phyloP scores from a whole-genome alignment of 2,329 filamentous ascomycete genomes.

The Cyphellophora attinorum region DNA sequence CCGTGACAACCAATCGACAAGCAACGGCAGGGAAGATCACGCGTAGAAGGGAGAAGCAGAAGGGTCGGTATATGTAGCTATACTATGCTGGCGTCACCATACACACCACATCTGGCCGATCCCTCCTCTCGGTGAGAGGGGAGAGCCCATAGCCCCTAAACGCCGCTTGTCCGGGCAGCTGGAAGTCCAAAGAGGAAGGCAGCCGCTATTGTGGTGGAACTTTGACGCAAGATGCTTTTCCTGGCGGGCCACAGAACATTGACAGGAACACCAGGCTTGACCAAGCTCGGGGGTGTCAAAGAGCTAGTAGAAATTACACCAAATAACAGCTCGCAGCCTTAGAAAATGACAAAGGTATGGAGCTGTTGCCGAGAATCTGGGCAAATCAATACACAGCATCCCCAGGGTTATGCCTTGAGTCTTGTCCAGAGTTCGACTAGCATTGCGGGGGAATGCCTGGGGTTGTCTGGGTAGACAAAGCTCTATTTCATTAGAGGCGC shows the following conservation, averaged over 20 bases:
- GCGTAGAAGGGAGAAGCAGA: constrained; percentile 4
- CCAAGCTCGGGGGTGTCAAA: constrained; percentile 4
- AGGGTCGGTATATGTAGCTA: constrained; percentile 5
- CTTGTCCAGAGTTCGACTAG: background rate
- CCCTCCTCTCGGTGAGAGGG: constrained; percentile 17
- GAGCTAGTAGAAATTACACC: constrained; percentile 8
- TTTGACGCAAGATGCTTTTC: constrained; percentile 2
- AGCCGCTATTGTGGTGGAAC: constrained; percentile 2
- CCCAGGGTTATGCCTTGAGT: background rate
- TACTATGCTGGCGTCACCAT: constrained; percentile 9
- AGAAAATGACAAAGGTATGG: background rate
- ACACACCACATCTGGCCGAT: constrained; percentile 7
- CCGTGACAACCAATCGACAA: no score
- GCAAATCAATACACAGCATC: background rate
- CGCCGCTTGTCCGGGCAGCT: constrained; percentile 1
- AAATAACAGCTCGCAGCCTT: constrained; percentile 7
- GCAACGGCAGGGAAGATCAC: constrained; percentile 3
- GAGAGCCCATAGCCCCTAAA: constrained; percentile 14
- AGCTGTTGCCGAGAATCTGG: background rate
- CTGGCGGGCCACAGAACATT: constrained; percentile 7
- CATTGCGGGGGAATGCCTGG: constrained; percentile 1
- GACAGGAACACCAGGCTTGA: constrained; percentile 3
- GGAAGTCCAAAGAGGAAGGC: background rate
- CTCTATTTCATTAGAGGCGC: no score
- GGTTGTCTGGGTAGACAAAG: no score